Conservation (phyloP, 192 early-diverging fungal species). For the Spinellus fusiger region DNA sequence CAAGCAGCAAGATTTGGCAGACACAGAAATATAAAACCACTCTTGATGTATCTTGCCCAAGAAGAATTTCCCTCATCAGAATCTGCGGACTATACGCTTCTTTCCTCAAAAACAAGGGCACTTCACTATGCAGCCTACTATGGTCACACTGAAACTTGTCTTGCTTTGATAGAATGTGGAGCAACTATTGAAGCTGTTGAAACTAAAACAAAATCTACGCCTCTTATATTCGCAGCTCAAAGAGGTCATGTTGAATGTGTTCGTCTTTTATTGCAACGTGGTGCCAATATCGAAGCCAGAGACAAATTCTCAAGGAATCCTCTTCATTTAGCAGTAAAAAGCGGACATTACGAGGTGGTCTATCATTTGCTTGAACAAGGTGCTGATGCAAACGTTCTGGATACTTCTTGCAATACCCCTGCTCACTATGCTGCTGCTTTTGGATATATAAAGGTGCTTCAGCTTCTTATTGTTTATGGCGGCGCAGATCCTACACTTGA, state of each 20-base stretch:
- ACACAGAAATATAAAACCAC: slow-evolving; percentile 16
- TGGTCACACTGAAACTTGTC: slow-evolving; percentile 34
- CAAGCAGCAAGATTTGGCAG: slow-evolving; percentile 46
- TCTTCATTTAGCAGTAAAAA: slow-evolving; percentile 30
- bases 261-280: slow-evolving; percentile 24
- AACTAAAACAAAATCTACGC: slow-evolving; percentile 22
- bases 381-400: slow-evolving; percentile 34
- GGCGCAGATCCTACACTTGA: slow-evolving; percentile 27
- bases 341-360: slow-evolving; percentile 39
- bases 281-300: slow-evolving; percentile 9
- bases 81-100: slow-evolving; percentile 35
- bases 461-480: slow-evolving; percentile 38
- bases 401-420: slow-evolving; percentile 41
- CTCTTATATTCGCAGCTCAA: slow-evolving; percentile 26
- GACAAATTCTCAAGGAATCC: slow-evolving; percentile 27
- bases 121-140: slow-evolving; percentile 36
- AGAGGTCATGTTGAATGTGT: slow-evolving; percentile 24
- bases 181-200: slow-evolving; percentile 33
- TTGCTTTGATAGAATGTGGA: slow-evolving; percentile 29
- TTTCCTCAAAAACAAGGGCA: slow-evolving; percentile 28
- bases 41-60: slow-evolving; percentile 29
- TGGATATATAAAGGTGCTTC: slow-evolving; percentile 33
- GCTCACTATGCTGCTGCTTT: slow-evolving; percentile 47
- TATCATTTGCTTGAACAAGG: slow-evolving; percentile 37
- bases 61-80: slow-evolving; percentile 1